Evolutionary conservation across 2,329 filamentous ascomycete species (phyloP).

Genomic region (Macrophomina pseudophaseolina): DNA sequence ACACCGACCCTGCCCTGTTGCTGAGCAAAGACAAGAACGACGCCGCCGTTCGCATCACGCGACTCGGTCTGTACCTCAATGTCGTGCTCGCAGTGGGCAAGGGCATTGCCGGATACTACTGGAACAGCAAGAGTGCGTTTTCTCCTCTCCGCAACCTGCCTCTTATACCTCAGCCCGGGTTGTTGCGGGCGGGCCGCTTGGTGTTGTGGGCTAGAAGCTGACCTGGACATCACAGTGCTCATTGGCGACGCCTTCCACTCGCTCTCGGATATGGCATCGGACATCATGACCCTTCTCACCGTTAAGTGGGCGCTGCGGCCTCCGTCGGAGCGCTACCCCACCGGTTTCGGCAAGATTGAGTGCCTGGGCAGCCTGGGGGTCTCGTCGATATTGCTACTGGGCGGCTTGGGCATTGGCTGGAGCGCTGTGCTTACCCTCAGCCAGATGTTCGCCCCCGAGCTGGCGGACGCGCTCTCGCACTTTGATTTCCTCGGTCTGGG

Average conservation of each 20-base stretch:
- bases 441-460: conserved; percentile 55
- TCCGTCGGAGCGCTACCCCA: conserved; percentile 81
- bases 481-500: conserved; percentile 56
- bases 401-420: conserved; percentile 88
- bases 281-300: conserved; percentile 90
- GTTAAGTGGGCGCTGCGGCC: conserved; percentile 91
- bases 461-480: conserved; percentile 49
- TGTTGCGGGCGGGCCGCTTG: conserved; percentile 25
- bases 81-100: conserved; percentile 93
- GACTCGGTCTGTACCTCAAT: conserved; percentile 87
- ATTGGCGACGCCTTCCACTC: conserved; percentile 95
- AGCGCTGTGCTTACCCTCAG: conserved; percentile 64
- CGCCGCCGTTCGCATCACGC: conserved; percentile 90
- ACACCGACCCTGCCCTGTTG: conserved; percentile 81
- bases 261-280: conserved; percentile 91
- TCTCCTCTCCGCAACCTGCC: not conserved
- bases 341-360: conserved; percentile 97
- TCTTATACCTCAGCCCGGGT: not conserved
- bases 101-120: conserved; percentile 87
- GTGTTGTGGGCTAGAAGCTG: not conserved
- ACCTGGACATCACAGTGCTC: conserved; percentile 60
- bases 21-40: conserved; percentile 85
- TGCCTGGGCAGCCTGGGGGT: conserved; percentile 92
- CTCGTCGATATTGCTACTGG: conserved; percentile 85
- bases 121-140: conserved; percentile 76